Conservation (phyloP, 495 filamentous ascomycete species). For the Daldinia grandis region DNA sequence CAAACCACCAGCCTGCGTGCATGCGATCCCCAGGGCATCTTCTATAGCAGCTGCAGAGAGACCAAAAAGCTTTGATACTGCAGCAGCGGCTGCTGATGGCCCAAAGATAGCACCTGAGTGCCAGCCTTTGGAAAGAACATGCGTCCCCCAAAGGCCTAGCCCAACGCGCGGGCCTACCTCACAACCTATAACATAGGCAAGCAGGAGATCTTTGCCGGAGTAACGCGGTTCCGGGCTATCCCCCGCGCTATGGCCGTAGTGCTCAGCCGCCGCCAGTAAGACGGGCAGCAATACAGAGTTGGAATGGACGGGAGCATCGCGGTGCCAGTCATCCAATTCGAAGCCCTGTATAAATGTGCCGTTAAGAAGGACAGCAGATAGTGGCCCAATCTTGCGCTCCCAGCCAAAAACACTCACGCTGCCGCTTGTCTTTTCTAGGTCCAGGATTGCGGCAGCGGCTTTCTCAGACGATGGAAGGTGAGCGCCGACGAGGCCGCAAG, state of each 20-base stretch:
- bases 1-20: conserved; percentile 52
- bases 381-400: neutral
- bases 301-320: neutral
- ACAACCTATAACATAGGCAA: neutral
- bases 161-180: neutral
- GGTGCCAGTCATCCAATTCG: neutral
- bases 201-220: neutral
- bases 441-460: neutral
- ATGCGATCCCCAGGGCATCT: conserved; percentile 53
- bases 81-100: conserved; percentile 50
- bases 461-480: neutral
- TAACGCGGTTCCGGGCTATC: neutral
- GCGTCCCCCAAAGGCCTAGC: neutral
- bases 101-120: conserved; percentile 58
- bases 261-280: neutral
- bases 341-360: neutral
- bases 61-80: conserved; percentile 50
- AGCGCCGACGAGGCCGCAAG: neutral
- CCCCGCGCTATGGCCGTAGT: neutral
- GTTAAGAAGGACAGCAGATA: neutral
- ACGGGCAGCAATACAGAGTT: neutral
- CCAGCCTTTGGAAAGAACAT: conserved; percentile 45
- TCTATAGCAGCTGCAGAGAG: conserved; percentile 47
- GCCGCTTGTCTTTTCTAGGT: neutral
- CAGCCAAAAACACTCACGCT: neutral